Base-by-base conservation (phyloP, 1,284 basidiomycete species). In the Ustilago lituana region DNA sequence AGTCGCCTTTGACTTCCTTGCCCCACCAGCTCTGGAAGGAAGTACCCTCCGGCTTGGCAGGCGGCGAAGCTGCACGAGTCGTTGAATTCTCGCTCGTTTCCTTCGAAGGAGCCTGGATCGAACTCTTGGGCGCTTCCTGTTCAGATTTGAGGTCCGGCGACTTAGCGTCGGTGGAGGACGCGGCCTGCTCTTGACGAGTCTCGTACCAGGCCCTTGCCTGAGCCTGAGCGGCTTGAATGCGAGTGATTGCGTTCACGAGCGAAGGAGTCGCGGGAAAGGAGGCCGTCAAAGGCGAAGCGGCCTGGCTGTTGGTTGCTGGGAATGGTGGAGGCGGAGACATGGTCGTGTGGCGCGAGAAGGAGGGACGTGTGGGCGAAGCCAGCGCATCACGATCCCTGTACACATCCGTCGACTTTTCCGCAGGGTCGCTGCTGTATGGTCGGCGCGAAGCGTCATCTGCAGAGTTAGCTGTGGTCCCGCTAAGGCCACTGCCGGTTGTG, bases 141-240 rank as follows among this genome's bases (percentile, higher is more conserved):
- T 43, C 48, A 12, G 12, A 3, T 15, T 56, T 50, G 8, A 35
- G 10, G 5, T 29, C 33, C 6, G 26, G 36, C 2, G 52, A 37
- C 9, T 43, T 4, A 3, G 33, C 23, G 31, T 55, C 50, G n/a
- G 37, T 9, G 2, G 40, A 19, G 15, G 55, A 33, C 2, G 62
- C 33, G 20, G 17, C 24, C 17, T 44, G 40, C 11, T 51, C 38
- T 48, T 54, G 47, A 3, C 49, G 56, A 24, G 47, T 46, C 23
- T 55, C 57, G 44, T 60, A 60, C 66, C 66, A 69, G 9, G 66
- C 50, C 38, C 62, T 37, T 24, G 76, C 75, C 48, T 76, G 72
- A 20, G 65, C 72, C 51, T 78, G 76, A 22, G 76, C 76, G 3
- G 50, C 52, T 50, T 78, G 76, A 19, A 78, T 78, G 3, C 76